phyloP scores from a whole-genome alignment of 345 rosid genomes.

The Mercurialis annua region DNA sequence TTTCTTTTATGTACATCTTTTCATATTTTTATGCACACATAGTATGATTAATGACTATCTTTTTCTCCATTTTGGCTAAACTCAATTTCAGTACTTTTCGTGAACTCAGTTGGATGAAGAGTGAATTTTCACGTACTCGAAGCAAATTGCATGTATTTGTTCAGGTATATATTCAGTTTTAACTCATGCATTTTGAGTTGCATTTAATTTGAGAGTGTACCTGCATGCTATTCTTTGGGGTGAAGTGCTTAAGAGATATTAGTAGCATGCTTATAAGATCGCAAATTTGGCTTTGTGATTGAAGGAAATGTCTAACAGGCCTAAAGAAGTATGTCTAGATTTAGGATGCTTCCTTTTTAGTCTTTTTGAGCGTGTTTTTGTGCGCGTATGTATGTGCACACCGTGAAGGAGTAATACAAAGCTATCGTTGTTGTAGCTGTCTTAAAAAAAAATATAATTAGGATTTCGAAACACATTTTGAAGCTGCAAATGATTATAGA shows the following conservation, averaged over 20 bases:
- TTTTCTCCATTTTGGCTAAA: background rate
- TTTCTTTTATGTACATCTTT: background rate
- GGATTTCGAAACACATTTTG: background rate
- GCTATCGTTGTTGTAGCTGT: background rate
- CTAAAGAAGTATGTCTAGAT: too few relatives aligned
- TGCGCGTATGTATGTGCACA: too few relatives aligned
- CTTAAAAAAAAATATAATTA: background rate
- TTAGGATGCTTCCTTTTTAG: too few relatives aligned
- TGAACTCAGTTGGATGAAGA: constrained; percentile 34
- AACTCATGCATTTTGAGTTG: background rate
- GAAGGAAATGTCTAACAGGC: too few relatives aligned
- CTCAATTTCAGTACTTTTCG: constrained; percentile 25
- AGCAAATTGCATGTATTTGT: constrained; percentile 34
- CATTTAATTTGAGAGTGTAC: background rate
- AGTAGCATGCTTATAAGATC: too few relatives aligned
- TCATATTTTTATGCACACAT: background rate
- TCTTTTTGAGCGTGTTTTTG: too few relatives aligned
- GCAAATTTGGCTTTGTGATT: too few relatives aligned
- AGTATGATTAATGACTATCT: background rate
- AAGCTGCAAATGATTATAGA: background rate
- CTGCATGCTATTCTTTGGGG: background rate
- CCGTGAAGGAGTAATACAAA: too few relatives aligned
- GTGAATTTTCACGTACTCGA: constrained; percentile 32
- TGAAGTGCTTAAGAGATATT: too few relatives aligned
- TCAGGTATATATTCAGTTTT: constrained; percentile 29